phyloP scores from a whole-genome alignment of 169 alveolate species.

The Eimeria falciformis region DNA sequence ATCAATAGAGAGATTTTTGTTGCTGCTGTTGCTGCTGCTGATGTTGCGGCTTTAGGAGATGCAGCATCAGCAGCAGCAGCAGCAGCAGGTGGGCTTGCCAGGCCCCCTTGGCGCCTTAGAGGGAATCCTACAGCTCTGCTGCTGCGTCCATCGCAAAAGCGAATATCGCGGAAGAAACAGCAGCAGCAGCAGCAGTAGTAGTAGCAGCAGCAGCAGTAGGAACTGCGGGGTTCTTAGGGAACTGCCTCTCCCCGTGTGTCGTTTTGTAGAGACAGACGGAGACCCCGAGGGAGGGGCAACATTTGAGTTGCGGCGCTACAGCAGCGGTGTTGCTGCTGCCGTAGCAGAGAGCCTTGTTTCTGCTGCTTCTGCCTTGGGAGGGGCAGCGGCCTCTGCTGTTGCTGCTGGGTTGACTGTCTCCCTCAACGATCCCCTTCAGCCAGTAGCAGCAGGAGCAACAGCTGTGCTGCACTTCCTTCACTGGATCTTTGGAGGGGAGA shows the following conservation, averaged over 20 bases:
- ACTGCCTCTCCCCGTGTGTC: background rate
- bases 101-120: no score
- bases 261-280: background rate
- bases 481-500: background rate
- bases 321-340: background rate
- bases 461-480: background rate
- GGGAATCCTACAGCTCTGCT: background rate
- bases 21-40: slow-evolving; percentile 43
- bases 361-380: background rate
- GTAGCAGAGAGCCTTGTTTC: no score
- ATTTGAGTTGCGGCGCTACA: background rate
- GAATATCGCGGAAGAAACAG: no score
- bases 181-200: background rate
- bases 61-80: background rate
- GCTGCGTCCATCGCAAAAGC: background rate
- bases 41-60: background rate
- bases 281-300: background rate
- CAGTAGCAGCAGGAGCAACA: slow-evolving; percentile 12
- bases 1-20: background rate
- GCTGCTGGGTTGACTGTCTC: background rate
- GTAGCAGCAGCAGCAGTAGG: background rate
- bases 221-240: background rate
- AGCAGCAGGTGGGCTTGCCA: no score
- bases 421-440: background rate
- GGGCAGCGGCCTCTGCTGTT: background rate